Evolutionary conservation across 164 flowering plant species (phyloP), one percentile per base, ranked within the genome.

Genomic region (Sedum album): DNA sequence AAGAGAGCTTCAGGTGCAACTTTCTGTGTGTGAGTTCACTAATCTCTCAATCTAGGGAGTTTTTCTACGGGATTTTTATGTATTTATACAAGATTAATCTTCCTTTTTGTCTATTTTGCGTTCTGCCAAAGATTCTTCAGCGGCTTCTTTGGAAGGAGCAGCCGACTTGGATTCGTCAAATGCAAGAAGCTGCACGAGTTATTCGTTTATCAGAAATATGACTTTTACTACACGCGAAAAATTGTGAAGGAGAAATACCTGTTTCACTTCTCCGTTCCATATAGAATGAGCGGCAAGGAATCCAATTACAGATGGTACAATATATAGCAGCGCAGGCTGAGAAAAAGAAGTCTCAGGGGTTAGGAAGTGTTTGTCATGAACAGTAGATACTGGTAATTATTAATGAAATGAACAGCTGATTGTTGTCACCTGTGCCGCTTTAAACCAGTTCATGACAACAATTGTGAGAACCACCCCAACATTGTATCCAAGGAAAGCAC

Each of bases 361-460:
- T 31, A 67, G 36, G 8, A 5, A 35, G 33, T 11, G 14, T 30
- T 2, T 35, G 8, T n/a, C 9, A 13, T 63, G 41, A 35, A 23
- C 23, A 17, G 20, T 36, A 23, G 2, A 64, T 31, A 23, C 26
- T 25, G 31, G 18, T 2, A 0, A 31, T 26, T 6, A 48, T 25
- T 25, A 55, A 26, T 10, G 9, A 26, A 55, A 64, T 31, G 15
- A 36, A 64, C 21, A 39, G 21, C 6, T 33, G 21, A 20, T 17
- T 30, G 15, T 13, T 10, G 30, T 64, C 66, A 94, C 99, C 92
- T 94, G 99, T 65, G 97, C 99, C 69, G 99, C 99, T 74, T 94
- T 96, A 78, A 94, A 94, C 97, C 96, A 94, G 77, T 94, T 94
- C 99, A 94, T 94, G 70, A 91, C 96, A 62, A 90, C 35, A 67